Percentiles rank a stretch among this genome's conserved stretches.
phyloP scores from a whole-genome alignment of 2,329 filamentous ascomycete species.

The Talaromyces albobiverticillius region DNA sequence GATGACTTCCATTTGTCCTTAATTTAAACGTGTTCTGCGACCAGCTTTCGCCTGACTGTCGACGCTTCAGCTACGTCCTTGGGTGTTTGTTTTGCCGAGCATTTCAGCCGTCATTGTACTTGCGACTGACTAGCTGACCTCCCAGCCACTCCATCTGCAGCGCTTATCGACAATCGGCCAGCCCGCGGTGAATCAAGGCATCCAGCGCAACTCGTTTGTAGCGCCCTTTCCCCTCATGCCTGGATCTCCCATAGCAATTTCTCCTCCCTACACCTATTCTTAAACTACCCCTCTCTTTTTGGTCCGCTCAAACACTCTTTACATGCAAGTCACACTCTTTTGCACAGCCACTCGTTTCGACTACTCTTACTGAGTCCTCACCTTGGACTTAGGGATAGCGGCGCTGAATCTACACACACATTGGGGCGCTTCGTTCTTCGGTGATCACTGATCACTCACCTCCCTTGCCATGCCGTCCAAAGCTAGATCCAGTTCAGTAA shows the following conservation, averaged over 20 bases:
- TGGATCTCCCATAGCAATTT: not conserved
- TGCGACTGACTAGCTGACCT: too few relatives aligned
- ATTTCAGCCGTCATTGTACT: too few relatives aligned
- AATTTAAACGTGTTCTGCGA: not conserved
- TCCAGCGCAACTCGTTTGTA: slow-evolving; percentile 4
- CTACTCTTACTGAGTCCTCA: not conserved
- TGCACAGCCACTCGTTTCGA: not conserved
- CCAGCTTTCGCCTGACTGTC: not conserved
- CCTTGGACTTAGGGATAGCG: not conserved
- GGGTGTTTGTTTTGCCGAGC: not conserved
- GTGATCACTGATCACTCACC: not conserved
- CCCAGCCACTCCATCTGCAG: slow-evolving; percentile 8
- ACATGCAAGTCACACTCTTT: not conserved
- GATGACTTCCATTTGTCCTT: slow-evolving; percentile 4
- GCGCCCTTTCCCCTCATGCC: slow-evolving; percentile 11
- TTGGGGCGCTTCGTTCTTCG: not conserved
- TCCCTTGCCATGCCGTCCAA: slow-evolving; percentile 34
- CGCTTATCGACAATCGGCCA: not conserved
- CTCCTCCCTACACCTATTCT: not conserved
- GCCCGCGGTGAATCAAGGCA: not conserved
- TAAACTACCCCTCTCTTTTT: not conserved
- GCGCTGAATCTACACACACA: not conserved
- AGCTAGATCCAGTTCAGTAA: slow-evolving; percentile 27
- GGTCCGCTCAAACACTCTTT: not conserved
- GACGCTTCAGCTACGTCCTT: not conserved